Evolutionary conservation across 805 yeast genomes (phyloP).

Genomic region (Kuraishia floccosa): DNA sequence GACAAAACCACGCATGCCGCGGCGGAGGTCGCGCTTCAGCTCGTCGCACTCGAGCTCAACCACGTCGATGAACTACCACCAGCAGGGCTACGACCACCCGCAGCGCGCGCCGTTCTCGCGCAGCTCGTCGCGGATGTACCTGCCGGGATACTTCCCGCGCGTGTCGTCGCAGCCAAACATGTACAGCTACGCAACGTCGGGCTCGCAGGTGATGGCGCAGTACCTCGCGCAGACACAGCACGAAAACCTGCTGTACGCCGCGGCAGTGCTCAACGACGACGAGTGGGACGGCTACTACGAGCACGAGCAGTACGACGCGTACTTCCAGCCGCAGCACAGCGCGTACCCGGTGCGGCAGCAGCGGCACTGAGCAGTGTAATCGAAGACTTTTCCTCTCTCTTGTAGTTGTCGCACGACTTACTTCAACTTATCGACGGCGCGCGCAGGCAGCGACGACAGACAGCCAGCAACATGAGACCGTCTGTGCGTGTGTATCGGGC

Average conservation of each 20-base stretch:
- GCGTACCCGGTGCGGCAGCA: too few relatives aligned
- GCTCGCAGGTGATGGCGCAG: slow-evolving; percentile 71
- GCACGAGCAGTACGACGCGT: too few relatives aligned
- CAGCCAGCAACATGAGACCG: too few relatives aligned
- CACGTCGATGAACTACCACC: slow-evolving; percentile 1
- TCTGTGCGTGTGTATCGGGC: too few relatives aligned
- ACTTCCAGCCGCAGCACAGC: too few relatives aligned
- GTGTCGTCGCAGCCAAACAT: not conserved
- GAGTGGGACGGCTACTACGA: too few relatives aligned
- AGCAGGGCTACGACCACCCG: not conserved
- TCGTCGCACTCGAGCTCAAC: slow-evolving; percentile 2
- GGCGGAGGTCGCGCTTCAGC: not conserved
- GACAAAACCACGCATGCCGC: not conserved
- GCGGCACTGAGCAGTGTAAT: too few relatives aligned
- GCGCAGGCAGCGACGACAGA: too few relatives aligned
- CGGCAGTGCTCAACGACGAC: slow-evolving; percentile 7
- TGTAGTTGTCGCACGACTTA: too few relatives aligned
- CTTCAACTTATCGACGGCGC: too few relatives aligned
- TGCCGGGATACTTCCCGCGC: not conserved
- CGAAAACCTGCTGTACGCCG: slow-evolving; percentile 37
- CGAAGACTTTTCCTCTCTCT: too few relatives aligned
- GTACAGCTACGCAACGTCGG: slow-evolving; percentile 24
- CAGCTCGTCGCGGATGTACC: not conserved
- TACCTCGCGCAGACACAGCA: slow-evolving; percentile 65
- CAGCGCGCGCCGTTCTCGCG: not conserved